Evolutionary conservation across 1,139 yeast species (phyloP).

Genomic region (Saccharomyces hybrid): DNA sequence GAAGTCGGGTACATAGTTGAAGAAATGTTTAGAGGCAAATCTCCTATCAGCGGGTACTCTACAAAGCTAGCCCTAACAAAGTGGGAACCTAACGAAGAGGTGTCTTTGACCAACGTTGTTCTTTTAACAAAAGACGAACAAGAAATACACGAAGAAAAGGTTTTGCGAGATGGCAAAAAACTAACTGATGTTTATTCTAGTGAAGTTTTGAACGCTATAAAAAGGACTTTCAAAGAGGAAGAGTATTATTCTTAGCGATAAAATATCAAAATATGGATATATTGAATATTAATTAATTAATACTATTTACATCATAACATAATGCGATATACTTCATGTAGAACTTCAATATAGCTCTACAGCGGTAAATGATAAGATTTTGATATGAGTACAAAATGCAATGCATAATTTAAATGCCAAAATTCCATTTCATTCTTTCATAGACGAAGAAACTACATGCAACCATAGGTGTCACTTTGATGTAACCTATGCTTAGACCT

Average conservation of each 20-base stretch:
- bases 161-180: constrained; percentile 56
- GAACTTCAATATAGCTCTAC: background rate
- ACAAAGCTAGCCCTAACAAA: constrained; percentile 71
- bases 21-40: constrained; percentile 86
- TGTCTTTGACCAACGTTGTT: constrained; percentile 66
- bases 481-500: constrained; percentile 89
- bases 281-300: constrained; percentile 36
- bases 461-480: constrained; percentile 94
- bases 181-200: constrained; percentile 57
- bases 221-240: constrained; percentile 66
- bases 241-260: constrained; percentile 46
- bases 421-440: constrained; percentile 66
- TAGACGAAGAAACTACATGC: constrained; percentile 94
- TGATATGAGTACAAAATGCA: background rate
- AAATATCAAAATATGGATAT: background rate
- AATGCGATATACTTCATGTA: background rate
- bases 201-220: constrained; percentile 53
- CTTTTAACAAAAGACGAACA: constrained; percentile 87
- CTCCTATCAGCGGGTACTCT: constrained; percentile 76
- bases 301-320: background rate
- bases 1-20: constrained; percentile 85
- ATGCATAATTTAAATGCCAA: constrained; percentile 45
- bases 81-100: constrained; percentile 64
- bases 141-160: constrained; percentile 62
- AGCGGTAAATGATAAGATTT: background rate